Conservation (phyloP, 371 early-diverging fungal species). For the Phascolomyces articulosus region DNA sequence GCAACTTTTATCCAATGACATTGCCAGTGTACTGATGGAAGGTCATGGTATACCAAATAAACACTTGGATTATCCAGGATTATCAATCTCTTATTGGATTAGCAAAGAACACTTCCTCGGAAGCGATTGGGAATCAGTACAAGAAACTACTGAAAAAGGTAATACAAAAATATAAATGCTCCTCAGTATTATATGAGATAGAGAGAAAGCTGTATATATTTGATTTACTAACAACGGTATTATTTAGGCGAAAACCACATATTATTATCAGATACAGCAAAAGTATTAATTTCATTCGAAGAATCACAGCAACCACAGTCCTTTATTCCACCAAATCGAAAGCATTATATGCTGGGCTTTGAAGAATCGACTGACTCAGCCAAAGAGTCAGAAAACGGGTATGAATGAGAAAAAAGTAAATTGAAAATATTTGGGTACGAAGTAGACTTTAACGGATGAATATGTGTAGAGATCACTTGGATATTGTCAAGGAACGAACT, state of each 20-base stretch:
- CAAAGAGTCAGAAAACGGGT: slow-evolving; percentile 22
- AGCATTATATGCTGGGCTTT: slow-evolving; percentile 29
- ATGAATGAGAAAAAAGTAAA: not conserved
- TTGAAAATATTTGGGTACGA: not conserved
- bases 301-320: slow-evolving; percentile 27
- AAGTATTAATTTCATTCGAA: slow-evolving; percentile 41
- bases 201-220: not conserved
- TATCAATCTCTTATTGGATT: slow-evolving; percentile 61
- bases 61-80: slow-evolving; percentile 55
- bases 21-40: slow-evolving; percentile 44
- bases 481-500: slow-evolving; percentile 30
- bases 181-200: not conserved
- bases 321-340: slow-evolving; percentile 30
- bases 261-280: slow-evolving; percentile 16
- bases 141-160: slow-evolving; percentile 42
- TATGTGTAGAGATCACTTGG: slow-evolving; percentile 20
- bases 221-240: not conserved
- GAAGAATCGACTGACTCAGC: slow-evolving; percentile 37
- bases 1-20: slow-evolving; percentile 27
- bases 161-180: not conserved
- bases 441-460: not conserved
- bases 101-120: slow-evolving; percentile 30
- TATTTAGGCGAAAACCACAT: slow-evolving; percentile 17
- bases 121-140: slow-evolving; percentile 45
- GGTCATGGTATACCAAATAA: slow-evolving; percentile 61